Base-by-base conservation (phyloP, 2,329 filamentous ascomycete species). In the Aspergillus sp. region DNA sequence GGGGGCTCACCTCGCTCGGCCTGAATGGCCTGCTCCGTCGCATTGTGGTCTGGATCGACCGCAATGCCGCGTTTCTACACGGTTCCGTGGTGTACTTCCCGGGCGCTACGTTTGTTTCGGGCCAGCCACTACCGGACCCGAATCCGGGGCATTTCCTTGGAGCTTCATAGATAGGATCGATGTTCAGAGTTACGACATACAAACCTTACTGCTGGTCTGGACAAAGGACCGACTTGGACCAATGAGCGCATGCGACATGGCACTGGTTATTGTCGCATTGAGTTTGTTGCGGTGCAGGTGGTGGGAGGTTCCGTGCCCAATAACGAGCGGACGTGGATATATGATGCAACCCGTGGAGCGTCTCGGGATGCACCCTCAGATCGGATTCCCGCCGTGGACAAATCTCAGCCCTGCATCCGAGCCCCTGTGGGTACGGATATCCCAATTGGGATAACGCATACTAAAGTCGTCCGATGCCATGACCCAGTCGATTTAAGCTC, bases 1-100 rank as follows among this genome's bases (percentile, higher is more conserved):
- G 78, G 3, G 78, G 79, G 3, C 58, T 81, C 11, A 47, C 59
- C 3, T 61, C 63, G 3, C 66, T 81, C 1, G 77, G 76, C 0
- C 60, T 80, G 14, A 67, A 73, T 38, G 78, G 78, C 1, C 58
- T 81, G 19, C 66, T 81, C 19, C 69, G 75, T 10, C 66, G 76
- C 6, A 76, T 79, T 31, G 62, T 81, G 20, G 63, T 79, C 21
- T 80, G 77, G 75, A 76, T 81, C 57, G 78, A 81, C 54, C 62
- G 69, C 17, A 76, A 76, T 44, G 66, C 68, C 11, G 64, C 71
- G 0, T 73, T 73, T 47, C 51, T 77, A 47, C 61, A 72, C 36
- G 63, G 69, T 11, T 62, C 62, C 7, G 34, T 53, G 23, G 47
- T 70, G 11, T 71, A 68, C 56, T 75, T 73, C 47, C 65, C 68